Conservation (phyloP, 148 eudicot genomes). For the Cornus florida region DNA sequence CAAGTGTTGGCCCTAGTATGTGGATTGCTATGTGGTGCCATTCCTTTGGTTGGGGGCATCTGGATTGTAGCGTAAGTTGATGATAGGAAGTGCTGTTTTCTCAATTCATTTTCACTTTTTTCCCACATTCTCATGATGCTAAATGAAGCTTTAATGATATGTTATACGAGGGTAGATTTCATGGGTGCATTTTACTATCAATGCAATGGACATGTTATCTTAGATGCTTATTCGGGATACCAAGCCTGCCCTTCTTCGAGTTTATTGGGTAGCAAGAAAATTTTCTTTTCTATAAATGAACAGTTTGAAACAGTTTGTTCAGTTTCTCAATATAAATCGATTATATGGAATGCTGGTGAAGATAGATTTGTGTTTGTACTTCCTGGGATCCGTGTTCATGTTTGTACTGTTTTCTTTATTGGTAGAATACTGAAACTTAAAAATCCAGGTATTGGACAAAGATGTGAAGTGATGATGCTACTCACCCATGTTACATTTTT, state of each 20-base stretch:
- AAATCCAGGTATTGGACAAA: background rate
- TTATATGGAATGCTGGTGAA: background rate
- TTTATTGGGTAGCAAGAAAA: background rate
- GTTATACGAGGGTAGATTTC: background rate
- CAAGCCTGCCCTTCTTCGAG: background rate
- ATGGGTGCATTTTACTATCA: background rate
- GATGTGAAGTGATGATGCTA: background rate
- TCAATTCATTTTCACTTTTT: background rate
- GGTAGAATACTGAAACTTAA: background rate
- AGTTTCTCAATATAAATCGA: background rate
- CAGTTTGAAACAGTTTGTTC: background rate
- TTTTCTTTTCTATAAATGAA: background rate
- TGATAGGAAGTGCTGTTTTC: background rate
- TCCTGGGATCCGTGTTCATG: background rate
- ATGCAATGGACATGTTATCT: background rate
- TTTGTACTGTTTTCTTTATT: background rate
- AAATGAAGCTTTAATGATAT: background rate
- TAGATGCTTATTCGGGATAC: background rate
- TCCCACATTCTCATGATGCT: background rate
- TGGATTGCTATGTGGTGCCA: slow-evolving; percentile 87
- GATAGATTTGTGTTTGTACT: background rate
- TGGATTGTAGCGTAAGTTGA: slow-evolving; percentile 88
- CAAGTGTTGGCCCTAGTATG: slow-evolving; percentile 79
- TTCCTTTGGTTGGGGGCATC: slow-evolving; percentile 93
- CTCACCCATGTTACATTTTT: background rate